Base-by-base conservation (phyloP, 352 stramenopile species). In the Phytophthora cactorum region DNA sequence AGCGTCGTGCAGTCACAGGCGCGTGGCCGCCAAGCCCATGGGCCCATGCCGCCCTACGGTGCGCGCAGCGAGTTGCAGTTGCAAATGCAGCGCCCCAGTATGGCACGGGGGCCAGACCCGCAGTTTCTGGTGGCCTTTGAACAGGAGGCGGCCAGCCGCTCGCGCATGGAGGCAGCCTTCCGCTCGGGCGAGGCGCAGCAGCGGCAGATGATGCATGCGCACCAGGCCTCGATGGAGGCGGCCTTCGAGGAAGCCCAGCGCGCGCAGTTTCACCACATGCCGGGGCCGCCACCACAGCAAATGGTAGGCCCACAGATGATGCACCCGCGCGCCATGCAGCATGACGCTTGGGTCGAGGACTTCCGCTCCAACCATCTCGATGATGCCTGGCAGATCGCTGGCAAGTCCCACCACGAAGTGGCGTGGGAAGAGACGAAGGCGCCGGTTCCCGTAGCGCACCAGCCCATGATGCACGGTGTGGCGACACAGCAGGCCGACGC, bases 31-130 rank as follows among this genome's bases (percentile, higher is more conserved):
- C 72, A 68, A 12, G 63, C 55, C 2, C 79, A 62, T 22, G 78
- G 67, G 6, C 47, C 80, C n/a, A 73, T 76, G 63, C 56, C 49
- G 47, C 68, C 77, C 10, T 78, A 75, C 29, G 64, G 57, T 3
- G 69, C 63, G 31, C 70, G 68, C 49, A 81, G 63, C 41, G 77
- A 88, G 64, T 75, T 91, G 65, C 69, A 80, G 63, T 82, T 86
- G 79, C 84, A 93, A 63, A 93, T 93, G 82, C 84, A 91, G 68
- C 82, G 82, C 56, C 71, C 81, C 36, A 82, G 86, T 51, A 80
- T 89, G 52, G 77, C 75, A 4, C 80, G 70, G 52, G 74, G 56
- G 2, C 79, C 75, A 9, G 75, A 90, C 55, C 65, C 75, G 44
- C 82, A 88, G 66, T 81, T 90, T 66, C 72, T 91, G 56, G 74